Percentiles rank a stretch among this genome's conserved stretches.
Evolutionary conservation across 2,329 filamentous ascomycete species (phyloP).

Genomic region (Aschersonia sp.): DNA sequence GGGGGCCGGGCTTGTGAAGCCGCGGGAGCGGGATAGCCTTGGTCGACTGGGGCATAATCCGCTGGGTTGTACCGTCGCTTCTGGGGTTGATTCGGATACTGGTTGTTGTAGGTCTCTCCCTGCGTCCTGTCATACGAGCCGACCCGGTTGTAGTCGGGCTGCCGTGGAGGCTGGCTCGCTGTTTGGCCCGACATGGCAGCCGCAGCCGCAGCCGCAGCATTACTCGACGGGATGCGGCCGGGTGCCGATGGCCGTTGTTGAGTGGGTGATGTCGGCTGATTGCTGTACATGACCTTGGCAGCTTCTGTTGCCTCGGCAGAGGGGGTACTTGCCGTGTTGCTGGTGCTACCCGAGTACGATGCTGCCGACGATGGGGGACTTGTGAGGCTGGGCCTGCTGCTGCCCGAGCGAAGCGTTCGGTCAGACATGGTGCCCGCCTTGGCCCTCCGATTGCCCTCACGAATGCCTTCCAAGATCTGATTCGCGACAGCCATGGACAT

Average conservation of each 20-base stretch:
- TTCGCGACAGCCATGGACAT: slow-evolving; percentile 98
- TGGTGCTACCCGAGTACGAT: slow-evolving; percentile 17
- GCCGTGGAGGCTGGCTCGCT: slow-evolving; percentile 18
- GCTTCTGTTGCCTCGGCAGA: slow-evolving; percentile 41
- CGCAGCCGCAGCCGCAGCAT: slow-evolving; percentile 43
- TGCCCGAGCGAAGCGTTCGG: slow-evolving; percentile 46
- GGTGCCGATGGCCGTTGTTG: slow-evolving; percentile 35
- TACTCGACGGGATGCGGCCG: slow-evolving; percentile 37
- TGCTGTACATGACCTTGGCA: slow-evolving; percentile 47
- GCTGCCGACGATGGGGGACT: slow-evolving; percentile 18
- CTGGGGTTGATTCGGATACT: slow-evolving; percentile 17
- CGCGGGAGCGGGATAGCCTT: slow-evolving; percentile 22
- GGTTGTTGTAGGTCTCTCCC: slow-evolving; percentile 21
- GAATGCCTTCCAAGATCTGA: slow-evolving; percentile 77
- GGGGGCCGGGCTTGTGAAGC: slow-evolving; percentile 16
- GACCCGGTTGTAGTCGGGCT: slow-evolving; percentile 20
- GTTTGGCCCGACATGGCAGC: slow-evolving; percentile 39
- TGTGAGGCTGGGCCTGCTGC: slow-evolving; percentile 30
- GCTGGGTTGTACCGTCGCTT: slow-evolving; percentile 62
- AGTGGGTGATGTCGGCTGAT: slow-evolving; percentile 35
- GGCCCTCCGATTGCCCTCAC: slow-evolving; percentile 56
- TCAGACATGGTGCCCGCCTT: slow-evolving; percentile 45
- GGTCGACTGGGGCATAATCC: slow-evolving; percentile 53
- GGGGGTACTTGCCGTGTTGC: slow-evolving; percentile 1
- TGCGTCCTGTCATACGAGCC: slow-evolving; percentile 17